A percentile compares a stretch with the other conserved stretches of the same genome.
phyloP scores from a whole-genome alignment of 371 early-diverging fungal species.

The Mortierella sp. region DNA sequence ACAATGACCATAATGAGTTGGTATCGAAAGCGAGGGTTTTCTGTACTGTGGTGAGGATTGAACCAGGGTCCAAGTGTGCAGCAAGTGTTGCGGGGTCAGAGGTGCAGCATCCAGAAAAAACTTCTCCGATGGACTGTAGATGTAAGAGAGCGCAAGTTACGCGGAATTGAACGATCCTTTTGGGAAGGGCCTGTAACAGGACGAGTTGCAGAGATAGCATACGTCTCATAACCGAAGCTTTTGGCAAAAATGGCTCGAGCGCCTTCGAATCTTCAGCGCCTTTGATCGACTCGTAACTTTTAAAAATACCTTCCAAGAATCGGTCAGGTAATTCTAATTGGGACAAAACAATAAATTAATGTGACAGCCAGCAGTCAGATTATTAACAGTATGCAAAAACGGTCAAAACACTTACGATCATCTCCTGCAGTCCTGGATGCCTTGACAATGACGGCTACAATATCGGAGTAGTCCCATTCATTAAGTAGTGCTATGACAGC shows the following conservation, averaged over 20 bases:
- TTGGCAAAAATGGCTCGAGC: constrained; percentile 46
- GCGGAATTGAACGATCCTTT: constrained; percentile 42
- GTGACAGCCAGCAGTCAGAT: not conserved
- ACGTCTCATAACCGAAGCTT: constrained; percentile 36
- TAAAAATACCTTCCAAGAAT: constrained; percentile 46
- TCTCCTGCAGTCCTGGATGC: constrained; percentile 22
- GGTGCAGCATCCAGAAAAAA: constrained; percentile 49
- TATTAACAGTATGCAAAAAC: not conserved
- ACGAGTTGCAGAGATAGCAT: constrained; percentile 53
- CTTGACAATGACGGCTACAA: constrained; percentile 30
- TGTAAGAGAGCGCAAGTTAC: constrained; percentile 41
- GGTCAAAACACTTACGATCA: constrained; percentile 8
- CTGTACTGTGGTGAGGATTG: constrained; percentile 21
- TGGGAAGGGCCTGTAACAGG: constrained; percentile 42
- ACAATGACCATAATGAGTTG: constrained; percentile 44
- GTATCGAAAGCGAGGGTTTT: constrained; percentile 41
- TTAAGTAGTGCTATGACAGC: constrained; percentile 42
- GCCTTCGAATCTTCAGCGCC: constrained; percentile 47
- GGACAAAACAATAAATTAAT: not conserved
- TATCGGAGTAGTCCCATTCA: constrained; percentile 52
- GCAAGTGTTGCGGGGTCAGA: constrained; percentile 40
- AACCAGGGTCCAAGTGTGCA: constrained; percentile 33
- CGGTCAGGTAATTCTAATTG: constrained; percentile 42
- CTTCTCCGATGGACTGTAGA: constrained; percentile 49
- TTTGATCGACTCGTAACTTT: constrained; percentile 40